A percentile compares a stretch with the other conserved stretches of the same genome.
Conservation (phyloP, 2,329 filamentous ascomycete species). For the Polychaeton citri region DNA sequence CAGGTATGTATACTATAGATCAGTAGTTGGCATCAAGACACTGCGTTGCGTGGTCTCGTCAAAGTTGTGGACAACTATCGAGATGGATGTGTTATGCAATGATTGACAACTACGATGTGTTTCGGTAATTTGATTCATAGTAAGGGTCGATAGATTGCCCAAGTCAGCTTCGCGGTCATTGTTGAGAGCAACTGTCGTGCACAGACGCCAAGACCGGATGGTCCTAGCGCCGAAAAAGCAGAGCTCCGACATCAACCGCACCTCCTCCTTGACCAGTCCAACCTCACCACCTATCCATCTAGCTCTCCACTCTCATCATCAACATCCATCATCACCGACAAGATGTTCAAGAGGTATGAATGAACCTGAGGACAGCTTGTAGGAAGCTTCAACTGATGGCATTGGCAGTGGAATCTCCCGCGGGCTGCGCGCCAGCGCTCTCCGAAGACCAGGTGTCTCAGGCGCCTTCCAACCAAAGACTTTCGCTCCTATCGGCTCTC, state of each 20-base stretch:
- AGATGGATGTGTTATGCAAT: too few relatives aligned
- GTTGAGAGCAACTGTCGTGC: too few relatives aligned
- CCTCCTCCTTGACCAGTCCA: conserved; percentile 1
- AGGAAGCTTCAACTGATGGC: conserved; percentile 24
- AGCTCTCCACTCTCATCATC: conserved; percentile 9
- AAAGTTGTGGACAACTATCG: too few relatives aligned
- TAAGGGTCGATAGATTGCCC: too few relatives aligned
- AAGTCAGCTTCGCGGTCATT: too few relatives aligned
- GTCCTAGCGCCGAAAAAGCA: background rate
- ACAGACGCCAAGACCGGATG: background rate
- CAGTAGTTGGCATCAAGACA: too few relatives aligned
- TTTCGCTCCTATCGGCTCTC: conserved; percentile 44
- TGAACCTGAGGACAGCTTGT: conserved; percentile 4
- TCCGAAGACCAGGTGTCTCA: conserved; percentile 44
- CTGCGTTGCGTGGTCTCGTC: too few relatives aligned
- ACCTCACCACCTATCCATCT: conserved; percentile 1
- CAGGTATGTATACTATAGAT: too few relatives aligned
- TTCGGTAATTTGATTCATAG: too few relatives aligned
- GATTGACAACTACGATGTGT: too few relatives aligned
- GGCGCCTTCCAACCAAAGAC: conserved; percentile 45
- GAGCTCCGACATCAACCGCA: conserved; percentile 1
- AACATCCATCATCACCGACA: conserved; percentile 43
- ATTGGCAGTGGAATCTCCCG: conserved; percentile 49
- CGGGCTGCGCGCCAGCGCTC: conserved; percentile 47
- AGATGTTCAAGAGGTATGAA: conserved; percentile 74